Percentiles rank a stretch among this genome's conserved stretches.
These are phyloP conservation scores for Rubus idaeus DNA, from an alignment of 306 rosid species.

Conservation along the genomic window DNA sequence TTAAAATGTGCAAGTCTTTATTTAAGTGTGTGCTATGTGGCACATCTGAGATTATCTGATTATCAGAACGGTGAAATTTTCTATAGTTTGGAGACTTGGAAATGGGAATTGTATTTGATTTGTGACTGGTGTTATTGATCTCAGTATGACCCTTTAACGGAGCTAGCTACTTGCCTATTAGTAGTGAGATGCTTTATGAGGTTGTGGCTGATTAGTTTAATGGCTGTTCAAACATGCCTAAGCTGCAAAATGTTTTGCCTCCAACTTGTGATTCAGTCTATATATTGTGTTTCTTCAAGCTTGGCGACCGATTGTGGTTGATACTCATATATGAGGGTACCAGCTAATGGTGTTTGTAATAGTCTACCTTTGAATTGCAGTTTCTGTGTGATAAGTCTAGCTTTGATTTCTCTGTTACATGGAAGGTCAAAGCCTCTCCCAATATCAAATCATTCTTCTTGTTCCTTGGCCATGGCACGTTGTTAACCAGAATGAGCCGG, in stretches of 20 bases:
- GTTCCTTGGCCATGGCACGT: not conserved
- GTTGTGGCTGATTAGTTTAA: not conserved
- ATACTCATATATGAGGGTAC: not conserved
- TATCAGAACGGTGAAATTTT: not conserved
- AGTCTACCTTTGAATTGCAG: not conserved
- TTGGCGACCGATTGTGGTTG: not conserved
- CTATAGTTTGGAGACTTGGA: not conserved
- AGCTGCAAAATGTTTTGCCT: not conserved
- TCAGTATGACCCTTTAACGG: not conserved
- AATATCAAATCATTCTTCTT: not conserved
- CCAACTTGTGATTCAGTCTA: not conserved
- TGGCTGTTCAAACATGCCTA: not conserved
- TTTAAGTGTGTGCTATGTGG: not conserved
- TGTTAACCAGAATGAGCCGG: not conserved
- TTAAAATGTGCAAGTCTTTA: not conserved
- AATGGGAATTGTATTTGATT: not conserved
- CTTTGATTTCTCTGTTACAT: not conserved
- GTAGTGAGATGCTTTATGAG: not conserved
- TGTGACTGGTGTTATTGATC: not conserved
- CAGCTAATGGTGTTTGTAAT: not conserved
- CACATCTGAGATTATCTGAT: not conserved
- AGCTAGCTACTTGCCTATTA: not conserved
- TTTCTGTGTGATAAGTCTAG: not conserved
- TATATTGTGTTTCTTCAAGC: not conserved
- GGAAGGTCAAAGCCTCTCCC: not conserved